Percentiles rank a stretch among this genome's conserved stretches.
Conservation (phyloP, 2,329 filamentous ascomycete genomes). For the Ophiostoma fasciatum region DNA sequence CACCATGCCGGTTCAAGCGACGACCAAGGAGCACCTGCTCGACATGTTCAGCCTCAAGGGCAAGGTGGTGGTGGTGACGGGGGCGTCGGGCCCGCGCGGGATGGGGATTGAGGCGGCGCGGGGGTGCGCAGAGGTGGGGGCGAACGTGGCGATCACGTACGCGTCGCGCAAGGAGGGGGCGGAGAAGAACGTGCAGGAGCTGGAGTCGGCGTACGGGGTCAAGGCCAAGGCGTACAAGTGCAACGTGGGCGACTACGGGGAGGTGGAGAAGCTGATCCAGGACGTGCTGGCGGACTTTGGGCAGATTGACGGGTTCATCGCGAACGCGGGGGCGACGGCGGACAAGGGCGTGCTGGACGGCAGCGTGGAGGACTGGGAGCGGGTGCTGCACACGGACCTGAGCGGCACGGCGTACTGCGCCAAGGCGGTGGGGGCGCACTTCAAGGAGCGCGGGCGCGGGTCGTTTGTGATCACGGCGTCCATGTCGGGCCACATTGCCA, state of each 20-base stretch:
- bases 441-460: slow-evolving; percentile 46
- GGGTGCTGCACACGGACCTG: slow-evolving; percentile 56
- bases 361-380: slow-evolving; percentile 45
- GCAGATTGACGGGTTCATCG: slow-evolving; percentile 63
- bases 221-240: slow-evolving; percentile 50
- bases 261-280: slow-evolving; percentile 35
- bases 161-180: slow-evolving; percentile 55
- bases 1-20: slow-evolving; percentile 40
- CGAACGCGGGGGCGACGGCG: slow-evolving; percentile 62
- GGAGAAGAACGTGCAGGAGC: slow-evolving; percentile 48
- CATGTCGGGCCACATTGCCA: slow-evolving; percentile 66
- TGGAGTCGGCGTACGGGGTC: slow-evolving; percentile 51
- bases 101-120: slow-evolving; percentile 57
- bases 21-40: slow-evolving; percentile 40
- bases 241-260: slow-evolving; percentile 38
- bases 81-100: slow-evolving; percentile 53
- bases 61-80: slow-evolving; percentile 57
- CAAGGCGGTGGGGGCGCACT: slow-evolving; percentile 47
- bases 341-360: slow-evolving; percentile 54
- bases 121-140: slow-evolving; percentile 57
- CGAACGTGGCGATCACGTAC: slow-evolving; percentile 58
- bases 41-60: slow-evolving; percentile 61
- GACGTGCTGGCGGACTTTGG: slow-evolving; percentile 50
- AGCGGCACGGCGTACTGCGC: slow-evolving; percentile 70
- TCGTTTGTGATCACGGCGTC: slow-evolving; percentile 67